Conservation (phyloP, 2,329 filamentous ascomycete species). For the Cladophialophora chaetospira region DNA sequence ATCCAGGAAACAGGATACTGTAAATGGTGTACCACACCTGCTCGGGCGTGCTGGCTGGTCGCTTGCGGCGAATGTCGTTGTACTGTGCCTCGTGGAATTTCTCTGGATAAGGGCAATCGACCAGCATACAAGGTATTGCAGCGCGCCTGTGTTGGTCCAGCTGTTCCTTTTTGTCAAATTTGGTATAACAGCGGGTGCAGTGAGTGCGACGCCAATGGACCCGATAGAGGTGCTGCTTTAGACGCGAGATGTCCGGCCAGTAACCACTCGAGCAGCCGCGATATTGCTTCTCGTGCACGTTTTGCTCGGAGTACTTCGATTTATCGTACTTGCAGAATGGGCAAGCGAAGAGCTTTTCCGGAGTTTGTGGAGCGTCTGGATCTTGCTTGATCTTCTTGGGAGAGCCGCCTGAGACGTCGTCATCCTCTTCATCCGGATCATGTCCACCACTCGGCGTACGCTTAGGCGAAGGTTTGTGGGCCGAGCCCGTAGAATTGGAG, state of each 20-base stretch:
- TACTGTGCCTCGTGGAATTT: constrained; percentile 30
- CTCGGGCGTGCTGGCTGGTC: constrained; percentile 26
- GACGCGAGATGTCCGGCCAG: constrained; percentile 31
- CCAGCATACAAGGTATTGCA: constrained; percentile 12
- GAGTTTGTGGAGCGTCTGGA: constrained; percentile 6
- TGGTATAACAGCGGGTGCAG: constrained; percentile 27
- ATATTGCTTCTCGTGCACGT: constrained; percentile 30
- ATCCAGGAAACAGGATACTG: constrained; percentile 29
- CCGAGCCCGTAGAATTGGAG: constrained; percentile 14
- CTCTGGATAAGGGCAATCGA: constrained; percentile 32
- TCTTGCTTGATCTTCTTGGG: constrained; percentile 31
- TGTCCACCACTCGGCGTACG: constrained; percentile 14
- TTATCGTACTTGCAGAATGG: constrained; percentile 32
- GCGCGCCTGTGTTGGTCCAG: constrained; percentile 24
- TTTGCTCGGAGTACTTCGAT: constrained; percentile 29
- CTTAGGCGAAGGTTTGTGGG: constrained; percentile 14
- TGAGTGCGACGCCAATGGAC: constrained; percentile 29
- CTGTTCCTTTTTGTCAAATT: constrained; percentile 23
- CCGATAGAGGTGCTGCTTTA: constrained; percentile 34
- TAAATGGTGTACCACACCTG: constrained; percentile 33
- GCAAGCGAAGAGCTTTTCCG: constrained; percentile 30
- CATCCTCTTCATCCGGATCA: constrained; percentile 23
- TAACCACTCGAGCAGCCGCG: constrained; percentile 30
- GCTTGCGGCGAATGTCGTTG: constrained; percentile 29
- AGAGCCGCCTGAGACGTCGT: constrained; percentile 26